Conservation (phyloP, 2,329 filamentous ascomycete genomes). For the Daldinia sp. region DNA sequence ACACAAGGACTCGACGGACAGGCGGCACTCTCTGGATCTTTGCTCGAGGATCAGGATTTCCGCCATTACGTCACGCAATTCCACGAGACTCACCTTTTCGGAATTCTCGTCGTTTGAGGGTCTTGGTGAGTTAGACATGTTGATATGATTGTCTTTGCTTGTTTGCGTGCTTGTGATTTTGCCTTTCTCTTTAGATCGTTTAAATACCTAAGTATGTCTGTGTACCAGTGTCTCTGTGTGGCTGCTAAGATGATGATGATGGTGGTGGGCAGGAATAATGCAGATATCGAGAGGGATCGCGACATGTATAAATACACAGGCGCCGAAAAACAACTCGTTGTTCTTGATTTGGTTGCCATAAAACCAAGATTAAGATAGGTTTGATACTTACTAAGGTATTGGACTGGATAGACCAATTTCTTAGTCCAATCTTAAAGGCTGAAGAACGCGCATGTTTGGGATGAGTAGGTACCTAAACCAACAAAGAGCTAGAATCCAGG, state of each 20-base stretch:
- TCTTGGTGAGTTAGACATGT: not conserved
- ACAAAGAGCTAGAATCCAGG: not conserved
- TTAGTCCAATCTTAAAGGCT: not conserved
- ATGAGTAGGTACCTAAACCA: not conserved
- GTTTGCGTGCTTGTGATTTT: no score
- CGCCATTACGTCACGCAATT: no score
- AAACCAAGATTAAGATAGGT: not conserved
- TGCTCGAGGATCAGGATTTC: no score
- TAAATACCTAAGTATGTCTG: not conserved
- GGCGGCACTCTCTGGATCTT: no score
- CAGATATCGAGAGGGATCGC: not conserved
- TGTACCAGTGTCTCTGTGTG: no score
- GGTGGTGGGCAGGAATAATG: not conserved
- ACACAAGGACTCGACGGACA: no score
- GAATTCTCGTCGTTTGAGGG: not conserved
- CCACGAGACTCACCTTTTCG: no score
- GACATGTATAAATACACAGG: not conserved
- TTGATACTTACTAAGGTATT: not conserved
- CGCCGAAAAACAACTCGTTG: not conserved
- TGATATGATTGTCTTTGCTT: not conserved
- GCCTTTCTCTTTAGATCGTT: no score
- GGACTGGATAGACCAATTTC: not conserved
- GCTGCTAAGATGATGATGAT: not conserved
- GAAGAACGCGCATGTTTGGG: not conserved
- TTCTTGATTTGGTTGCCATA: not conserved